Evolutionary conservation across 352 stramenopile genomes (phyloP).

Genomic region (Blastocystis sp.): DNA sequence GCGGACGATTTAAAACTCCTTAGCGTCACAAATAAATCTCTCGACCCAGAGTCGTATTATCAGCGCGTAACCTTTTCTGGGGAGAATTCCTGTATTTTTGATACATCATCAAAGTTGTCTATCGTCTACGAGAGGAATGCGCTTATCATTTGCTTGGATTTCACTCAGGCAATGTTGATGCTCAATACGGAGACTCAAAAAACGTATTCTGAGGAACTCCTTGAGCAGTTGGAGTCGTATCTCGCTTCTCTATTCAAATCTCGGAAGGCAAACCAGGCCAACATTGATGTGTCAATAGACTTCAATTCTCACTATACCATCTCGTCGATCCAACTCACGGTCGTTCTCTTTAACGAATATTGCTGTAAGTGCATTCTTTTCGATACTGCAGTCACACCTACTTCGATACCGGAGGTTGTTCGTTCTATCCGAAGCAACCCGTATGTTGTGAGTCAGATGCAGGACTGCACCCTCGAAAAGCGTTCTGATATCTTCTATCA

Average conservation of each 20-base stretch:
- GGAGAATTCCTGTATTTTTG: neutral
- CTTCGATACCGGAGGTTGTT: neutral
- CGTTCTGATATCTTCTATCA: neutral
- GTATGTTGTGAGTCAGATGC: neutral
- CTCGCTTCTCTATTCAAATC: neutral
- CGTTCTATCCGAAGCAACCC: neutral
- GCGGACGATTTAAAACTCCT: neutral
- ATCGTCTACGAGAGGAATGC: constrained; percentile 11
- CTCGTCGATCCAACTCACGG: neutral
- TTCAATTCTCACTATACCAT: neutral
- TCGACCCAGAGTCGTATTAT: constrained; percentile 10
- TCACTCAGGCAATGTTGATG: neutral
- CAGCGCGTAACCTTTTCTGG: neutral
- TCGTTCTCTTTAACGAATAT: neutral
- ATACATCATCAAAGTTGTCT: constrained; percentile 8
- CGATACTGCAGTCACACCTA: neutral
- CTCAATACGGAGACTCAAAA: neutral
- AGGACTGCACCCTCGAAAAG: neutral
- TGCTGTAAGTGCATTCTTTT: constrained; percentile 6
- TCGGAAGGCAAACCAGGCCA: neutral
- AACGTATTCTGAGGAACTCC: neutral
- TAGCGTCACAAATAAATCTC: neutral
- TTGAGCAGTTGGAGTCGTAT: neutral
- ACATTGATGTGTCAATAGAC: neutral
- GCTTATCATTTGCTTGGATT: constrained; percentile 25